phyloP scores from a whole-genome alignment of 208 protist species.

The Acanthamoeba royreba region DNA sequence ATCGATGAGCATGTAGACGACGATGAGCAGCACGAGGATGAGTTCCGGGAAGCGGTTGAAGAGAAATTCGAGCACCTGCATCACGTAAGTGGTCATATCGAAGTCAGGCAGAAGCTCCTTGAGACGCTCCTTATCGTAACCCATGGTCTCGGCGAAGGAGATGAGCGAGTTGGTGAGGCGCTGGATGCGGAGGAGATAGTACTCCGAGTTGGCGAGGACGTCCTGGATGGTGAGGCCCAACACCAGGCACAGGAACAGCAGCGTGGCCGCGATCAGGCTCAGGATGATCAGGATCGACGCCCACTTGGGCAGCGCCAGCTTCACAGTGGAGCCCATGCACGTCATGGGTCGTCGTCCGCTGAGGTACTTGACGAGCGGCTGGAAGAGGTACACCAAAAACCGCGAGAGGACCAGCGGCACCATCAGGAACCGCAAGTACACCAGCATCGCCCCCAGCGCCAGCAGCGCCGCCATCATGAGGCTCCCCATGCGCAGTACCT shows the following conservation, averaged over 20 bases:
- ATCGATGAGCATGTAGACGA: neutral
- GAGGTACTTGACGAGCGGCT: neutral
- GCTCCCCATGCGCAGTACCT: neutral
- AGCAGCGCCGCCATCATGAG: neutral
- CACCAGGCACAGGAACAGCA: neutral
- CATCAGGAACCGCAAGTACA: neutral
- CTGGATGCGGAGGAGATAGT: no score
- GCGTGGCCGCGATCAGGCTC: neutral
- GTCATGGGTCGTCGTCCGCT: neutral
- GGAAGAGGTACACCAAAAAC: neutral
- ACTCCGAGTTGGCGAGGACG: neutral
- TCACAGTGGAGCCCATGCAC: neutral
- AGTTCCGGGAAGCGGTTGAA: neutral
- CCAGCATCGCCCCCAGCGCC: neutral
- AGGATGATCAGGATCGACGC: neutral
- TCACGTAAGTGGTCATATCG: neutral
- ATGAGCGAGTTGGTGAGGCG: no score
- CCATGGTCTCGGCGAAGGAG: neutral
- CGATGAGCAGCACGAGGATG: neutral
- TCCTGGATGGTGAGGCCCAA: neutral
- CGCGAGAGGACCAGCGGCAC: conserved; percentile 24
- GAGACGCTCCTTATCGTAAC: neutral
- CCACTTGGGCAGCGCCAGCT: neutral
- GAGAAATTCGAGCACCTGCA: neutral
- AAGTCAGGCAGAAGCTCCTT: neutral